These are phyloP conservation scores for Metroxylon sagu DNA, from an alignment of 176 grass and related monocot genomes.

Conservation along the genomic window DNA sequence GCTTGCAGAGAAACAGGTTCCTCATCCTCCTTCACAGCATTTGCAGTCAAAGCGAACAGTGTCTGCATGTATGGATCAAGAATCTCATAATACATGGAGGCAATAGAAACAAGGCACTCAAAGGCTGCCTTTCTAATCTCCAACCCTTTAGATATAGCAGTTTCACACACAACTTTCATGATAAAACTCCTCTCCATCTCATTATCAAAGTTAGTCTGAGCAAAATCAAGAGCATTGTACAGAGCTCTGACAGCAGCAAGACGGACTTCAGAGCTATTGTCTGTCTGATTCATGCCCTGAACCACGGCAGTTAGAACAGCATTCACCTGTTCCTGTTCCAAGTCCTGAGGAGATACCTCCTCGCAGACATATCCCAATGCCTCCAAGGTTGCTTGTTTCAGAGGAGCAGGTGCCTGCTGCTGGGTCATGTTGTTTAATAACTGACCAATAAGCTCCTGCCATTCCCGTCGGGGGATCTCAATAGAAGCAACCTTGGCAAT, in stretches of 20 bases:
- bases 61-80: slow-evolving; percentile 66
- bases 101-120: slow-evolving; percentile 88
- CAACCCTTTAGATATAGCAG: slow-evolving; percentile 57
- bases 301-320: slow-evolving; percentile 74
- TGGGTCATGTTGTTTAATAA: slow-evolving; percentile 62
- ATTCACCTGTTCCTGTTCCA: slow-evolving; percentile 77
- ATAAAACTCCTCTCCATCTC: slow-evolving; percentile 84
- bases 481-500: slow-evolving; percentile 93
- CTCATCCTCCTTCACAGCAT: slow-evolving; percentile 66
- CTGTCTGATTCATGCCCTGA: slow-evolving; percentile 65
- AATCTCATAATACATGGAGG: slow-evolving; percentile 72
- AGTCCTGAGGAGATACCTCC: slow-evolving; percentile 67
- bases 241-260: slow-evolving; percentile 71
- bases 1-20: slow-evolving; percentile 68
- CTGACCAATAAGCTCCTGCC: slow-evolving; percentile 74
- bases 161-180: slow-evolving; percentile 89
- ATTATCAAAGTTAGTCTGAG: slow-evolving; percentile 89
- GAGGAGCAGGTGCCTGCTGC: slow-evolving; percentile 29
- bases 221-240: slow-evolving; percentile 80
- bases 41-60: slow-evolving; percentile 65
- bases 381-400: slow-evolving; percentile 89
- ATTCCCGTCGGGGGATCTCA: slow-evolving; percentile 80
- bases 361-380: slow-evolving; percentile 89
- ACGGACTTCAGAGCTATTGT: slow-evolving; percentile 56
- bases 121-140: slow-evolving; percentile 77